phyloP scores from a whole-genome alignment of 257 asterid genomes.

The Apocynum venetum region DNA sequence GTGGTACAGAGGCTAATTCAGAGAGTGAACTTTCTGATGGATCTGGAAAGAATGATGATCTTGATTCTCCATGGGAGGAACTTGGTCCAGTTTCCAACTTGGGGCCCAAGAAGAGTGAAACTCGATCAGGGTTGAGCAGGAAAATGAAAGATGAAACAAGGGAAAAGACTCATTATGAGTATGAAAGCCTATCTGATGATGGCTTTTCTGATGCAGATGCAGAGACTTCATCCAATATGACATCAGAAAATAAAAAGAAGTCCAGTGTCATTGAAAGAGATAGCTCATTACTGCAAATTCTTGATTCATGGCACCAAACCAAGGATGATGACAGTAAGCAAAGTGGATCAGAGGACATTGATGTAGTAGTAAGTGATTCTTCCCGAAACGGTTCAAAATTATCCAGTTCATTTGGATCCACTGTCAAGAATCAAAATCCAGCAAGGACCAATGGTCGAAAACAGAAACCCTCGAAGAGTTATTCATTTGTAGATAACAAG shows the following conservation, averaged over 20 bases:
- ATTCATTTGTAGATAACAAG: constrained; percentile 49
- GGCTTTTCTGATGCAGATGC: constrained; percentile 65
- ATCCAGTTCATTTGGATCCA: constrained; percentile 16
- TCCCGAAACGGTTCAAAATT: constrained; percentile 18
- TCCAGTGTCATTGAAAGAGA: constrained; percentile 22
- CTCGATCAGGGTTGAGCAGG: constrained; percentile 9
- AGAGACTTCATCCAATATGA: constrained; percentile 29
- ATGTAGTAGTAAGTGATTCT: constrained; percentile 11
- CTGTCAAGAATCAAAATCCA: constrained; percentile 17
- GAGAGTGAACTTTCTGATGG: constrained; percentile 26
- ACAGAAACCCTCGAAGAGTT: constrained; percentile 35
- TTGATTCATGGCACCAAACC: constrained; percentile 51
- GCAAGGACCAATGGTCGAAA: constrained; percentile 19
- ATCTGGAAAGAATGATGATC: constrained; percentile 39
- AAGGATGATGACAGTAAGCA: constrained; percentile 28
- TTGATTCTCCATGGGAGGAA: constrained; percentile 74
- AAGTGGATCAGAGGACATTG: constrained; percentile 14
- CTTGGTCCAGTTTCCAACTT: constrained; percentile 63
- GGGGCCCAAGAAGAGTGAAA: constrained; percentile 26
- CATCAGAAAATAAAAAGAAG: constrained; percentile 25
- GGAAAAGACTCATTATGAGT: constrained; percentile 27
- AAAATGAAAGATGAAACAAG: constrained; percentile 24
- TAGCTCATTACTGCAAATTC: constrained; percentile 64
- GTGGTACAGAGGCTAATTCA: constrained; percentile 13
- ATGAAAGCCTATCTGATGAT: constrained; percentile 46